phyloP scores from a whole-genome alignment of 176 grass and related monocot species.

The Bonia amplexicaulis region DNA sequence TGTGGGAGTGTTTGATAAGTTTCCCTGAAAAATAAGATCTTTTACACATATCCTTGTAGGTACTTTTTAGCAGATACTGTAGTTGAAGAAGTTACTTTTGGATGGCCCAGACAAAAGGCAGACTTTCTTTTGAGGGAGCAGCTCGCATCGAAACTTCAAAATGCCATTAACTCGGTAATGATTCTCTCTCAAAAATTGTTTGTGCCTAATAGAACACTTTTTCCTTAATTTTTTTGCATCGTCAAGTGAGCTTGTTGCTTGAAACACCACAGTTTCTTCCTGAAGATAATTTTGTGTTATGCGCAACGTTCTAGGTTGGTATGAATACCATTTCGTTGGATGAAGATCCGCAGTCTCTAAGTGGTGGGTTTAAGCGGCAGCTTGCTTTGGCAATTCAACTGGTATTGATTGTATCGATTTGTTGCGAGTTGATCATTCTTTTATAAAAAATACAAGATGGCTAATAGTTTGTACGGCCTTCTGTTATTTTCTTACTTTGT shows the following conservation, averaged over 20 bases:
- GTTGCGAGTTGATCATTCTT: background rate
- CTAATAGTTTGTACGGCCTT: background rate
- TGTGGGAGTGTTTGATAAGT: background rate
- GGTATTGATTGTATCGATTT: slow-evolving; percentile 35
- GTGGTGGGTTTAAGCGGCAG: slow-evolving; percentile 79
- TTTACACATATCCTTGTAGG: slow-evolving; percentile 23
- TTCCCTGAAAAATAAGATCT: background rate
- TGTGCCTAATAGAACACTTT: background rate
- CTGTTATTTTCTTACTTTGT: slow-evolving; percentile 23
- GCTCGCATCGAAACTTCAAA: slow-evolving; percentile 63
- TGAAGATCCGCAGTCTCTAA: slow-evolving; percentile 69
- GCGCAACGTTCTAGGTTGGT: slow-evolving; percentile 52
- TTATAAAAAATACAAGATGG: background rate
- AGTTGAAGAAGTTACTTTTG: slow-evolving; percentile 86
- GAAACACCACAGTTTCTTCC: background rate
- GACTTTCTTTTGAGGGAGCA: slow-evolving; percentile 45
- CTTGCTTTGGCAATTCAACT: slow-evolving; percentile 91
- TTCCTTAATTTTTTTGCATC: background rate
- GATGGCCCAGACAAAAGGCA: slow-evolving; percentile 81
- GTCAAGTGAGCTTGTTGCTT: background rate
- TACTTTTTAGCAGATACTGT: slow-evolving; percentile 90
- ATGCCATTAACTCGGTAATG: slow-evolving; percentile 68
- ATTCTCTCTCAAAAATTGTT: background rate
- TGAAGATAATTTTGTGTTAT: background rate
- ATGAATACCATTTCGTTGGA: slow-evolving; percentile 69